Conservation (phyloP, 2,329 filamentous ascomycete genomes). For the Sarocladium kiliense region DNA sequence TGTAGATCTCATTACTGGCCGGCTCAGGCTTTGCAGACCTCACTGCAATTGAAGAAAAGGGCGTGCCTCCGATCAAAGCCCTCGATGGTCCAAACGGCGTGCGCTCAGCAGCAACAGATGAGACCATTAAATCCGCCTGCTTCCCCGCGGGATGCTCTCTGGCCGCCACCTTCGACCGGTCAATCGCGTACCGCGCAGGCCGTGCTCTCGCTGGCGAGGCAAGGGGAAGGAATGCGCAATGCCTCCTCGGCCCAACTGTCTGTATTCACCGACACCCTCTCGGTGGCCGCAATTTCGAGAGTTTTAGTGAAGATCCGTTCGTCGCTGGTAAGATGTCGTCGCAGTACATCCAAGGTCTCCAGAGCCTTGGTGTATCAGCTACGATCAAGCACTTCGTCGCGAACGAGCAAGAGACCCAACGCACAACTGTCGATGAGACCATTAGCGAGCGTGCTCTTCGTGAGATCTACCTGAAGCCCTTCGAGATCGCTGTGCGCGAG, state of each 20-base stretch:
- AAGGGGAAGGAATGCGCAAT: conserved; percentile 49
- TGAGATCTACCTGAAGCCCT: conserved; percentile 32
- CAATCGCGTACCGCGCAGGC: conserved; percentile 53
- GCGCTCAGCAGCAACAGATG: conserved; percentile 23
- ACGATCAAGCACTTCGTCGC: conserved; percentile 13
- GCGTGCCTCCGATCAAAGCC: not conserved
- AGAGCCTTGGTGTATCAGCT: conserved; percentile 12
- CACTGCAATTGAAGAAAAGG: not conserved
- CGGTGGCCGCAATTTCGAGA: conserved; percentile 60
- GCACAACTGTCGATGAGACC: conserved; percentile 27
- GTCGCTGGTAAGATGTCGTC: conserved; percentile 25
- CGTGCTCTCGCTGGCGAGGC: conserved; percentile 49
- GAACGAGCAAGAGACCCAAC: conserved; percentile 25
- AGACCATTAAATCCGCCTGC: conserved; percentile 24
- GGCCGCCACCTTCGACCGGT: conserved; percentile 58
- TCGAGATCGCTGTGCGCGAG: conserved; percentile 30
- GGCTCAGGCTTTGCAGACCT: not conserved
- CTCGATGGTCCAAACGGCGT: conserved; percentile 28
- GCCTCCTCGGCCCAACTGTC: conserved; percentile 56
- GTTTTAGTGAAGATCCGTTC: conserved; percentile 49
- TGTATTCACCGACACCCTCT: conserved; percentile 58
- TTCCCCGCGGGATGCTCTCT: conserved; percentile 31
- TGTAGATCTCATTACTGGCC: not conserved
- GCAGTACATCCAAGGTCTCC: conserved; percentile 24
- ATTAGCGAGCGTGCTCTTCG: conserved; percentile 30